These are phyloP conservation scores for Populus trichocarpa DNA, from an alignment of 441 rosid species.

Conservation along the genomic window DNA sequence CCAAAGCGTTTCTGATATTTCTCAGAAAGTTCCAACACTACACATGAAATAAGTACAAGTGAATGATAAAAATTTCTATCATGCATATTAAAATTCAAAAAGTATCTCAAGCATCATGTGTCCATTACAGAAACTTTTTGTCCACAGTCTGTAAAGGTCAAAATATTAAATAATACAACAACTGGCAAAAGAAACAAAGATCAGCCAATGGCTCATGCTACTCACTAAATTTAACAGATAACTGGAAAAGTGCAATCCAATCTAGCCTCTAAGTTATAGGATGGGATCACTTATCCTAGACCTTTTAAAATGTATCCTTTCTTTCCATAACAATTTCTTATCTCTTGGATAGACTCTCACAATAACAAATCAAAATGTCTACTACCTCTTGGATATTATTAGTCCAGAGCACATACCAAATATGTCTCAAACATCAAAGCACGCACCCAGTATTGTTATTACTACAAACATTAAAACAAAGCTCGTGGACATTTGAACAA, in stretches of 20 bases:
- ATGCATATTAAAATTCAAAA: background rate
- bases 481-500: background rate
- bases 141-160: background rate
- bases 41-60: conserved; percentile 17
- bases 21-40: conserved; percentile 95
- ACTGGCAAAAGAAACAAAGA: background rate
- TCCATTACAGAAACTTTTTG: background rate
- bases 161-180: background rate
- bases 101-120: background rate
- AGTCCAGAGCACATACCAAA: background rate
- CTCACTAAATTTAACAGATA: background rate
- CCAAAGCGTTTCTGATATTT: conserved; percentile 92
- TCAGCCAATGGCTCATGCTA: background rate
- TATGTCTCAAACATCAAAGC: background rate
- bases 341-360: background rate
- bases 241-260: background rate
- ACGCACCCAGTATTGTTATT: background rate
- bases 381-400: background rate
- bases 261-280: background rate
- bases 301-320: background rate
- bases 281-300: background rate
- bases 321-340: background rate
- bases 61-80: background rate
- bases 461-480: background rate
- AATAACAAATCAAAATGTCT: background rate